Evolutionary conservation across 768 basidiomycete genomes (phyloP).

Genomic region (Lactifluus pinguis): DNA sequence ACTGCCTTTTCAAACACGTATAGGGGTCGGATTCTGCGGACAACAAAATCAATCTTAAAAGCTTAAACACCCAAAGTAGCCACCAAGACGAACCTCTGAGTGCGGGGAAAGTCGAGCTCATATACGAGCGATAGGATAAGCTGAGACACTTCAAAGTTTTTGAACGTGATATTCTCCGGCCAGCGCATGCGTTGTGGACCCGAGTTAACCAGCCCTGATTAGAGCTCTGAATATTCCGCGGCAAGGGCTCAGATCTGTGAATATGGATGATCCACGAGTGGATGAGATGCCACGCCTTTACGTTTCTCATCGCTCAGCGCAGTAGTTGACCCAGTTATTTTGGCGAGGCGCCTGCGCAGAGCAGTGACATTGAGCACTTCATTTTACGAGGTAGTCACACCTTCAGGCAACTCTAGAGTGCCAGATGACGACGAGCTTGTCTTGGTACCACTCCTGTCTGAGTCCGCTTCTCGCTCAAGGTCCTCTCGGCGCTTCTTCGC

Average conservation of each 20-base stretch:
- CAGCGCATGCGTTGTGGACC: conserved; percentile 64
- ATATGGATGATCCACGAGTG: conserved; percentile 59
- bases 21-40: conserved; percentile 55
- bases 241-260: conserved; percentile 58
- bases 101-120: conserved; percentile 92
- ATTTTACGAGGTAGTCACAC: conserved; percentile 33
- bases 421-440: conserved; percentile 23
- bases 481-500: conserved; percentile 39
- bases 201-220: conserved; percentile 63
- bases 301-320: conserved; percentile 10
- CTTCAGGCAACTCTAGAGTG: conserved; percentile 39
- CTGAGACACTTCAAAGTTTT: conserved; percentile 79
- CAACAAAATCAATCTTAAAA: neutral
- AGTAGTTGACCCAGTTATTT: neutral
- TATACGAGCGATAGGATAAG: conserved; percentile 90
- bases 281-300: conserved; percentile 29
- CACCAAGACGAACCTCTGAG: conserved; percentile 50
- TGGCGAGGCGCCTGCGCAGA: conserved; percentile 48
- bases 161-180: conserved; percentile 77
- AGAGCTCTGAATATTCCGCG: conserved; percentile 64
- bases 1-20: conserved; percentile 64
- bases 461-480: conserved; percentile 28
- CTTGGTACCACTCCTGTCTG: conserved; percentile 7
- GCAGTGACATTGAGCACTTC: conserved; percentile 43
- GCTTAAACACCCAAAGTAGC: neutral